Evolutionary conservation across 1,284 basidiomycete genomes (phyloP).

Genomic region (Leccinum fuscescens): DNA sequence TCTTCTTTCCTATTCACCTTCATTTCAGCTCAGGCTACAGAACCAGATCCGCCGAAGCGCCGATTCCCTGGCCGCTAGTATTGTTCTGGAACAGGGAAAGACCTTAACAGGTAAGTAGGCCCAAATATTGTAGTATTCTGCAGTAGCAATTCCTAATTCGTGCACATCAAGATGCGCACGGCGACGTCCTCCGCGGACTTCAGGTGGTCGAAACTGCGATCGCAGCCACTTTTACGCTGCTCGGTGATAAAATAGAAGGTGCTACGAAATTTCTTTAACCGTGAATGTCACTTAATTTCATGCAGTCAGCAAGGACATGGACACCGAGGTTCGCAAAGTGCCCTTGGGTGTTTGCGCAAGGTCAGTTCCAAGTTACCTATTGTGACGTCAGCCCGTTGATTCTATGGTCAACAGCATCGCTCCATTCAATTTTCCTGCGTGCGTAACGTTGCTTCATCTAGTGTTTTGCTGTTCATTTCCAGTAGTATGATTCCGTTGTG

Average conservation of each 20-base stretch:
- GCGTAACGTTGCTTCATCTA: conserved; percentile 26
- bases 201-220: conserved; percentile 93
- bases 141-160: conserved; percentile 1
- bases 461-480: conserved; percentile 13
- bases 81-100: conserved; percentile 90
- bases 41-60: conserved; percentile 76
- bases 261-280: neutral
- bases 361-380: conserved; percentile 31
- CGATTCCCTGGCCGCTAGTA: conserved; percentile 72
- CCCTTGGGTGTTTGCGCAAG: conserved; percentile 81
- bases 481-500: conserved; percentile 93
- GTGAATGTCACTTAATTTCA: conserved; percentile 4
- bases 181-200: conserved; percentile 90
- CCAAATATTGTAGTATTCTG: neutral
- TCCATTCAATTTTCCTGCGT: conserved; percentile 94
- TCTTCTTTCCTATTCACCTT: conserved; percentile 2
- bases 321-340: conserved; percentile 81
- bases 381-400: conserved; percentile 5
- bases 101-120: conserved; percentile 77
- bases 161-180: conserved; percentile 73
- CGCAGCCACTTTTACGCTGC: conserved; percentile 78
- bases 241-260: conserved; percentile 93
- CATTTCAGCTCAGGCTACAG: conserved; percentile 59
- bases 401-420: conserved; percentile 58
- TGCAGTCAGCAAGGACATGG: conserved; percentile 93